phyloP scores from a whole-genome alignment of 352 stramenopile species.

The Globisporangium cederbergense region DNA sequence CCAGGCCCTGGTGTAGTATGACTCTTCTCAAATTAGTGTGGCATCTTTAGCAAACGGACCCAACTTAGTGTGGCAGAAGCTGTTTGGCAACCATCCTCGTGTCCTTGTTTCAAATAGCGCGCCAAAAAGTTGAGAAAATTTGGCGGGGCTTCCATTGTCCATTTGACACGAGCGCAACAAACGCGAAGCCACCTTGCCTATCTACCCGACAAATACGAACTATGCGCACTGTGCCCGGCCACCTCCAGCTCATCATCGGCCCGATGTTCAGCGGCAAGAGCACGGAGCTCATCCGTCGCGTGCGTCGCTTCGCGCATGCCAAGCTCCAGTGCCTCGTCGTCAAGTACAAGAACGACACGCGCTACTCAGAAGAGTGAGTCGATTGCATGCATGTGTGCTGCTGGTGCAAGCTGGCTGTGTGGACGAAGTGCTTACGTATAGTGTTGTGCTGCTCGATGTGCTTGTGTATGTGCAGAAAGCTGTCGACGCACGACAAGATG shows the following conservation, averaged over 20 bases:
- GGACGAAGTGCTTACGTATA: background rate
- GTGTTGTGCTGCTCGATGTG: background rate
- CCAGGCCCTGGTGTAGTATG: background rate
- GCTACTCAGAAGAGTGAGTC: slow-evolving; percentile 66
- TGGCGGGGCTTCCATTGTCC: slow-evolving; percentile 8
- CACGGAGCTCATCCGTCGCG: slow-evolving; percentile 82
- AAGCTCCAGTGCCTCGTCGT: slow-evolving; percentile 78
- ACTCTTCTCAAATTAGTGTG: background rate
- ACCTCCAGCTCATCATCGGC: slow-evolving; percentile 81
- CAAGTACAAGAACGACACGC: slow-evolving; percentile 77
- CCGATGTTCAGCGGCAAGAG: slow-evolving; percentile 89
- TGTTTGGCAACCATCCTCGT: background rate
- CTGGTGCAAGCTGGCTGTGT: background rate
- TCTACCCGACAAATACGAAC: background rate
- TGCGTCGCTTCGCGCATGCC: slow-evolving; percentile 76
- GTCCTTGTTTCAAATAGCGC: slow-evolving; percentile 7
- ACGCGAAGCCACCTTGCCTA: background rate
- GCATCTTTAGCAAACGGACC: background rate
- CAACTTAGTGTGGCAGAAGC: background rate
- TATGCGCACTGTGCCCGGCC: slow-evolving; percentile 35
- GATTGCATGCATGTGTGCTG: background rate
- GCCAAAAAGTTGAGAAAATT: slow-evolving; percentile 3
- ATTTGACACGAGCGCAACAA: slow-evolving; percentile 8
- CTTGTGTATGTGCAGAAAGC: slow-evolving; percentile 28
- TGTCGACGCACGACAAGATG: slow-evolving; percentile 78